Conservation (phyloP, 345 rosid species). For the Noccaea bulbosa region DNA sequence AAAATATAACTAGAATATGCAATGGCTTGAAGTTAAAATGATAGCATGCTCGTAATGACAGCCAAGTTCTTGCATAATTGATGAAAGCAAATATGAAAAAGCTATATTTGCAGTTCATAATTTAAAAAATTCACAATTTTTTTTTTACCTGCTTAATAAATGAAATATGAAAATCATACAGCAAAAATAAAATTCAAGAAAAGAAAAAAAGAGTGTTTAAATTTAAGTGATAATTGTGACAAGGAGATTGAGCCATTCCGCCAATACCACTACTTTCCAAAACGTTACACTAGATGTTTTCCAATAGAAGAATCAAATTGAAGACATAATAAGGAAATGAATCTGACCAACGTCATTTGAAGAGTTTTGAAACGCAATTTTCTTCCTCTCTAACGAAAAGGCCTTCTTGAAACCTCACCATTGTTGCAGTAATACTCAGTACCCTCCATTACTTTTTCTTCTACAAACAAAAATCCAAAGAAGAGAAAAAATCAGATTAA, state of each 20-base stretch:
- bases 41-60: neutral
- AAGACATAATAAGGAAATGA: constrained; percentile 8
- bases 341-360: constrained; percentile 19
- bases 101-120: neutral
- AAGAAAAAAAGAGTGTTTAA: constrained; percentile 6
- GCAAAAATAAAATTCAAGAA: neutral
- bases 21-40: constrained; percentile 1
- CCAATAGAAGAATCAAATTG: neutral
- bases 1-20: neutral
- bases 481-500: neutral
- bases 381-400: constrained; percentile 21
- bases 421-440: constrained; percentile 20
- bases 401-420: constrained; percentile 21
- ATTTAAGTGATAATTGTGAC: constrained; percentile 17
- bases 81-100: neutral
- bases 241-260: constrained; percentile 43
- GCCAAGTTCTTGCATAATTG: constrained; percentile 11
- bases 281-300: constrained; percentile 7
- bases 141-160: neutral
- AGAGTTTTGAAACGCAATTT: neutral
- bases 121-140: neutral
- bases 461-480: constrained; percentile 12
- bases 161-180: constrained; percentile 13
- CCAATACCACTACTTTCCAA: constrained; percentile 44
- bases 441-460: constrained; percentile 21